Evolutionary conservation across 345 rosid genomes (phyloP).

Genomic region (Eucalyptus cloeziana): DNA sequence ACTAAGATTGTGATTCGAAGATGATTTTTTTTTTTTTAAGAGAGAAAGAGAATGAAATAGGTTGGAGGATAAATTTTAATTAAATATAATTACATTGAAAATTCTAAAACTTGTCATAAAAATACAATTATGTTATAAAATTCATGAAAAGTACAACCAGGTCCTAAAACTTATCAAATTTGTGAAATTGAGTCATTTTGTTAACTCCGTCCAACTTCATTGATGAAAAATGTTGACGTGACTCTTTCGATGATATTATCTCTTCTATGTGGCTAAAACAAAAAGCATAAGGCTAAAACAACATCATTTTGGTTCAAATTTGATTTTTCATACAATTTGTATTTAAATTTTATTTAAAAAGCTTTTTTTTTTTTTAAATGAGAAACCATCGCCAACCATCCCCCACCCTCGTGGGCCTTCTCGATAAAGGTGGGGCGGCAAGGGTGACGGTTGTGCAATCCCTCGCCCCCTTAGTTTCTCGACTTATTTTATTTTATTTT

Average conservation of each 20-base stretch:
- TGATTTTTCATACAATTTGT: background rate
- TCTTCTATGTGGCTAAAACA: background rate
- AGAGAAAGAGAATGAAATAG: background rate
- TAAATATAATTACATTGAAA: too few relatives aligned
- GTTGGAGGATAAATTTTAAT: background rate
- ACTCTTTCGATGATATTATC: too few relatives aligned
- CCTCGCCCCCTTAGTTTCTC: background rate
- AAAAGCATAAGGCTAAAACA: background rate
- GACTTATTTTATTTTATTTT: too few relatives aligned
- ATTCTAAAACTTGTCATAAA: too few relatives aligned
- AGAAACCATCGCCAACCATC: too few relatives aligned
- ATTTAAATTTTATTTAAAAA: too few relatives aligned
- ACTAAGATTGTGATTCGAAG: too few relatives aligned
- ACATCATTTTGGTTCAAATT: background rate
- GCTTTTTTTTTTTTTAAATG: too few relatives aligned
- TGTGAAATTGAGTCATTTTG: fast-evolving
- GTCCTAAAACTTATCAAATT: too few relatives aligned
- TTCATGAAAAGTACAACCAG: fast-evolving
- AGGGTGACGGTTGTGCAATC: background rate
- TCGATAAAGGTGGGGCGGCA: background rate
- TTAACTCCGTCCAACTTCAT: fast-evolving
- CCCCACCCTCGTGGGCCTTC: background rate
- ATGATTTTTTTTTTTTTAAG: too few relatives aligned
- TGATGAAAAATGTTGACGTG: background rate
- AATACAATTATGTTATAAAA: too few relatives aligned